Evolutionary conservation across 1,284 basidiomycete genomes (phyloP).

Genomic region (Cystobasidiaceae sp.): DNA sequence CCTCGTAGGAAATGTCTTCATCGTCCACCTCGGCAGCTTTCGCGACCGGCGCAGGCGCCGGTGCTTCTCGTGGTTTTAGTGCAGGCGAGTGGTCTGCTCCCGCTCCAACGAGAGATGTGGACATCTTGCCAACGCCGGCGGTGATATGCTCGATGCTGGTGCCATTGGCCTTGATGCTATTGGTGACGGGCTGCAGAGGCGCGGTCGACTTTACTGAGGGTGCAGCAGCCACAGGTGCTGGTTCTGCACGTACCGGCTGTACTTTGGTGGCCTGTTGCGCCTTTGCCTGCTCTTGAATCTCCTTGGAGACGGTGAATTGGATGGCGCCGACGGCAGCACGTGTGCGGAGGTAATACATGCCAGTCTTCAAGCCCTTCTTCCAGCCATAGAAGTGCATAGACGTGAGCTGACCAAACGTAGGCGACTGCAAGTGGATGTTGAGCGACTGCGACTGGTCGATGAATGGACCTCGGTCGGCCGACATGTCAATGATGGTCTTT

Average conservation of each 20-base stretch:
- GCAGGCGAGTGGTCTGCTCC: slow-evolving; percentile 27
- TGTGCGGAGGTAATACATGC: slow-evolving; percentile 90
- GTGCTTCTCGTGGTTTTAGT: slow-evolving; percentile 31
- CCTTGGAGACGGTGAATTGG: slow-evolving; percentile 85
- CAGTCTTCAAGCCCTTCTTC: slow-evolving; percentile 99
- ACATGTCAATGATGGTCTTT: slow-evolving; percentile 96
- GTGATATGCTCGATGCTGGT: slow-evolving; percentile 18
- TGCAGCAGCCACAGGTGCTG: not conserved
- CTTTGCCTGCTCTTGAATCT: slow-evolving; percentile 64
- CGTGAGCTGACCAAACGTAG: slow-evolving; percentile 88
- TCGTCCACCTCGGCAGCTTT: slow-evolving; percentile 55
- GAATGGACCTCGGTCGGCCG: slow-evolving; percentile 96
- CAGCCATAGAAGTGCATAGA: slow-evolving; percentile 99
- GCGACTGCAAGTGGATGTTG: slow-evolving; percentile 89
- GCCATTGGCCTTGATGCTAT: slow-evolving; percentile 29
- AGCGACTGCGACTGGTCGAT: slow-evolving; percentile 81
- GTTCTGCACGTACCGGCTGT: not conserved
- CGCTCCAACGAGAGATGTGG: slow-evolving; percentile 29
- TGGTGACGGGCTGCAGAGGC: slow-evolving; percentile 30
- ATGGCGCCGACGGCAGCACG: slow-evolving; percentile 91
- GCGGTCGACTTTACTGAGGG: slow-evolving; percentile 4
- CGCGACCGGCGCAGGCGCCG: slow-evolving; percentile 45
- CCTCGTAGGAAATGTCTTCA: slow-evolving; percentile 71
- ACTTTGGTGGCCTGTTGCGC: slow-evolving; percentile 28
- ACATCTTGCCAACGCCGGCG: slow-evolving; percentile 28